Percentiles rank a stretch among this genome's conserved stretches.
Conservation (phyloP, 1,284 basidiomycete species). For the Ustilago sp. region DNA sequence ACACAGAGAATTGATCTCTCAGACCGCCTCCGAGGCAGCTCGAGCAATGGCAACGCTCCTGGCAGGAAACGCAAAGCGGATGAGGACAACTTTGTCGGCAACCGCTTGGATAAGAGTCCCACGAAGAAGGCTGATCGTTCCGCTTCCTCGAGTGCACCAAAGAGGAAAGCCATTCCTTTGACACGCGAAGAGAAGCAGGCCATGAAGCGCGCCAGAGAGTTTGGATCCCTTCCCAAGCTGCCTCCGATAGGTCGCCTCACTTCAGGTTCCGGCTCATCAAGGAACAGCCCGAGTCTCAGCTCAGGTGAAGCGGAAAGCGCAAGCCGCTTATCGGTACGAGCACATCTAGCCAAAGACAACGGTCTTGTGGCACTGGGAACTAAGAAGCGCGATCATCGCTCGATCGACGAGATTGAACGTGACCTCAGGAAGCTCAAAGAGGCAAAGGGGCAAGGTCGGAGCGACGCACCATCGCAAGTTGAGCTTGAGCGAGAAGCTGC, state of each 20-base stretch:
- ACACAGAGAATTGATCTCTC: slow-evolving; percentile 46
- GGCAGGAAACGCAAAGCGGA: slow-evolving; percentile 39
- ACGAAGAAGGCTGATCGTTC: slow-evolving; percentile 13
- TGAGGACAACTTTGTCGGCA: slow-evolving; percentile 51
- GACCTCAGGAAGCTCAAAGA: slow-evolving; percentile 48
- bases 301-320: slow-evolving; percentile 16
- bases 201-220: slow-evolving; percentile 41
- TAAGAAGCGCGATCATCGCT: slow-evolving; percentile 50
- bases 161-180: slow-evolving; percentile 34
- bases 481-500: slow-evolving; percentile 46
- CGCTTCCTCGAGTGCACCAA: slow-evolving; percentile 16
- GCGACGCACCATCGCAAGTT: slow-evolving; percentile 19
- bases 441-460: slow-evolving; percentile 18
- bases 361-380: slow-evolving; percentile 48
- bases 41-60: slow-evolving; percentile 7
- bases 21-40: slow-evolving; percentile 13
- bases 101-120: slow-evolving; percentile 32
- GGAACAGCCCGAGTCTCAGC: slow-evolving; percentile 20
- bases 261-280: slow-evolving; percentile 13
- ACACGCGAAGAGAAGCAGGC: slow-evolving; percentile 58
- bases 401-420: slow-evolving; percentile 59
- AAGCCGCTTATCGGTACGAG: slow-evolving; percentile 12
- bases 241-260: slow-evolving; percentile 21
- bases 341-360: slow-evolving; percentile 22
- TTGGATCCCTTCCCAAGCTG: slow-evolving; percentile 32